phyloP scores from a whole-genome alignment of 805 yeast genomes.

The Metschnikowia similis region DNA sequence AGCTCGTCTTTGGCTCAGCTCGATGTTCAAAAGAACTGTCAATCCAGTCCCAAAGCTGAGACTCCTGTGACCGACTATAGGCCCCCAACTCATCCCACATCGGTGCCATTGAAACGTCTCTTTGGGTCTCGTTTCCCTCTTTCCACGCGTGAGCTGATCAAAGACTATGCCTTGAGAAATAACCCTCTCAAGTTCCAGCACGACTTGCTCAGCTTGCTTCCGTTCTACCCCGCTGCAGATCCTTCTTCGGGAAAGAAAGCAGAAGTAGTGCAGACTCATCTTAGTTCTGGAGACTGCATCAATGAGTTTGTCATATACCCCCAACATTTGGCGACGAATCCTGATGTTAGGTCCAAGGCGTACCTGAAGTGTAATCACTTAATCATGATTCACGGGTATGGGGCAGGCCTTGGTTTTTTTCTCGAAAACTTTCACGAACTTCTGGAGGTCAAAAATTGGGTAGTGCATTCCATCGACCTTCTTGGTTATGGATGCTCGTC shows the following conservation, averaged over 20 bases:
- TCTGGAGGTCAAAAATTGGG: conserved; percentile 45
- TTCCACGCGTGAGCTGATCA: conserved; percentile 45
- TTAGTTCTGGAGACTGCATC: conserved; percentile 28
- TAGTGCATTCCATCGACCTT: conserved; percentile 80
- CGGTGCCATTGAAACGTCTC: conserved; percentile 56
- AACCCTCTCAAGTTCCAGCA: conserved; percentile 43
- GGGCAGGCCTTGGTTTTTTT: conserved; percentile 42
- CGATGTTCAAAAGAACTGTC: background rate
- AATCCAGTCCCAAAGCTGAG: background rate
- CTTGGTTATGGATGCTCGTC: conserved; percentile 90
- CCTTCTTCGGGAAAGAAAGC: conserved; percentile 24
- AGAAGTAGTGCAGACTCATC: conserved; percentile 29
- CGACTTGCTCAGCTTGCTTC: conserved; percentile 41
- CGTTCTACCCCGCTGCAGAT: conserved; percentile 41
- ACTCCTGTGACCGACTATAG: conserved; percentile 26
- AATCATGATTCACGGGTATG: conserved; percentile 44
- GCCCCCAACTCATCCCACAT: conserved; percentile 62
- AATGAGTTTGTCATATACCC: conserved; percentile 41
- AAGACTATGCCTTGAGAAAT: conserved; percentile 43
- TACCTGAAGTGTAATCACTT: conserved; percentile 28
- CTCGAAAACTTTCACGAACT: conserved; percentile 36
- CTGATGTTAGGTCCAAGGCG: conserved; percentile 4
- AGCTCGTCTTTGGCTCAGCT: background rate
- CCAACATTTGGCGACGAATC: conserved; percentile 5
- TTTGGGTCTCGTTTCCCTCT: conserved; percentile 57